Evolutionary conservation across 352 stramenopile genomes (phyloP).

Genomic region (Phytophthora gonapodyides): DNA sequence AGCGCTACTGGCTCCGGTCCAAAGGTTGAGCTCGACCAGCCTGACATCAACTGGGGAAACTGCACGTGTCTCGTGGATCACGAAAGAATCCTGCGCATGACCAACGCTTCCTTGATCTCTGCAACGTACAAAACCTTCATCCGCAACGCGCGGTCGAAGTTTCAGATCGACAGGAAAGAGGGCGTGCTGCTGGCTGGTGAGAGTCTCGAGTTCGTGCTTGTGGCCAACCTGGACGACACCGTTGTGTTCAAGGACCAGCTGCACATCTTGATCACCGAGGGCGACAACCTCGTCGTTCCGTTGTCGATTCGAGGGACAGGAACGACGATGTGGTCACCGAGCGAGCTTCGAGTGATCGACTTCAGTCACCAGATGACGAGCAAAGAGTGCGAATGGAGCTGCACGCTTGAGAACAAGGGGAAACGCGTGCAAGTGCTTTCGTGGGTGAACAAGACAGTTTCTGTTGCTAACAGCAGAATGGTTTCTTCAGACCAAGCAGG

Average conservation of each 20-base stretch:
- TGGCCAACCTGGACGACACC: slow-evolving; percentile 94
- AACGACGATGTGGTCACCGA: slow-evolving; percentile 93
- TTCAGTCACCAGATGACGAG: slow-evolving; percentile 93
- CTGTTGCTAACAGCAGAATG: slow-evolving; percentile 29
- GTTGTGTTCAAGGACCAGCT: slow-evolving; percentile 93
- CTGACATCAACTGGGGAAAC: slow-evolving; percentile 90
- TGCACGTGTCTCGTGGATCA: slow-evolving; percentile 91
- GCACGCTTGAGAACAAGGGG: slow-evolving; percentile 96
- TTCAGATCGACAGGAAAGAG: slow-evolving; percentile 91
- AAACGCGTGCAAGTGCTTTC: slow-evolving; percentile 91
- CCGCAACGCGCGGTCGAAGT: slow-evolving; percentile 91
- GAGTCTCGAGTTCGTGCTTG: slow-evolving; percentile 70
- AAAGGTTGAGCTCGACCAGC: slow-evolving; percentile 80
- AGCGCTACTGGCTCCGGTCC: slow-evolving; percentile 86
- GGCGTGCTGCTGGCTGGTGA: slow-evolving; percentile 84
- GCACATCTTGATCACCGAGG: slow-evolving; percentile 92
- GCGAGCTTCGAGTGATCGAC: slow-evolving; percentile 90
- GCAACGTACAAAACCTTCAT: slow-evolving; percentile 94
- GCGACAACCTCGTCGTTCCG: slow-evolving; percentile 89
- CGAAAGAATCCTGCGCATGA: slow-evolving; percentile 72
- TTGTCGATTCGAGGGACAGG: slow-evolving; percentile 92
- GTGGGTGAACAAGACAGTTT: slow-evolving; percentile 86
- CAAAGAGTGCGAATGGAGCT: slow-evolving; percentile 89
- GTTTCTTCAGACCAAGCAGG: slow-evolving; percentile 15
- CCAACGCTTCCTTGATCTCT: slow-evolving; percentile 90